A percentile compares a stretch with the other conserved stretches of the same genome.
phyloP scores from a whole-genome alignment of 768 basidiomycete genomes.

The Phanerochaete carnosa region DNA sequence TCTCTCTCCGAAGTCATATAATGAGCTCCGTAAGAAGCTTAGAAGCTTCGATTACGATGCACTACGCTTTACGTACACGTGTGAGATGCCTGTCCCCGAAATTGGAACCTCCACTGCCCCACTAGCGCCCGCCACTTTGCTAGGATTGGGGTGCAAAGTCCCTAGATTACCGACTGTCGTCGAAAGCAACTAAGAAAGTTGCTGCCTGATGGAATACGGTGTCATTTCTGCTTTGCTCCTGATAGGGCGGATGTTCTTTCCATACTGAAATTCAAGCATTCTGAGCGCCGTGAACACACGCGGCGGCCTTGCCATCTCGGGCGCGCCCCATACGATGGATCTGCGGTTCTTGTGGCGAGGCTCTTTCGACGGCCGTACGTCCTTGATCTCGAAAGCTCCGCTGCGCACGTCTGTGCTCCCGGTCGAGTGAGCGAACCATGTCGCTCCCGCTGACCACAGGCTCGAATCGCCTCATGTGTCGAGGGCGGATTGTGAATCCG shows the following conservation, averaged over 20 bases:
- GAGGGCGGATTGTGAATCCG: constrained; percentile 2
- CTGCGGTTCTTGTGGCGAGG: background rate
- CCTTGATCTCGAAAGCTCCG: background rate
- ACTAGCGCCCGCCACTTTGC: too few relatives aligned
- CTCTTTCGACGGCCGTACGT: background rate
- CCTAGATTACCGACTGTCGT: too few relatives aligned
- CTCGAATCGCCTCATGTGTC: background rate
- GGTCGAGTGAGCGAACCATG: background rate
- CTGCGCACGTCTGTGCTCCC: background rate
- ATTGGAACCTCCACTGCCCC: too few relatives aligned
- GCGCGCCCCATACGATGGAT: background rate
- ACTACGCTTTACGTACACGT: too few relatives aligned
- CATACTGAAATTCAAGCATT: background rate
- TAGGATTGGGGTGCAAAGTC: too few relatives aligned
- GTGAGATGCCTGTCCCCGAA: too few relatives aligned
- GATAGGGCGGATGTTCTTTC: background rate
- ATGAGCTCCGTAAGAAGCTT: too few relatives aligned
- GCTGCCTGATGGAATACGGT: background rate
- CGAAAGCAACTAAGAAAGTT: background rate
- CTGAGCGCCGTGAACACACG: constrained; percentile 4
- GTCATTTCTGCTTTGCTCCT: background rate
- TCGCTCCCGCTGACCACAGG: background rate
- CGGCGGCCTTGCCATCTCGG: background rate
- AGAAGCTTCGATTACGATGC: too few relatives aligned
- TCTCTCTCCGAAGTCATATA: too few relatives aligned